Evolutionary conservation across 208 protist species (phyloP).

Genomic region (Trichomonas tenax): DNA sequence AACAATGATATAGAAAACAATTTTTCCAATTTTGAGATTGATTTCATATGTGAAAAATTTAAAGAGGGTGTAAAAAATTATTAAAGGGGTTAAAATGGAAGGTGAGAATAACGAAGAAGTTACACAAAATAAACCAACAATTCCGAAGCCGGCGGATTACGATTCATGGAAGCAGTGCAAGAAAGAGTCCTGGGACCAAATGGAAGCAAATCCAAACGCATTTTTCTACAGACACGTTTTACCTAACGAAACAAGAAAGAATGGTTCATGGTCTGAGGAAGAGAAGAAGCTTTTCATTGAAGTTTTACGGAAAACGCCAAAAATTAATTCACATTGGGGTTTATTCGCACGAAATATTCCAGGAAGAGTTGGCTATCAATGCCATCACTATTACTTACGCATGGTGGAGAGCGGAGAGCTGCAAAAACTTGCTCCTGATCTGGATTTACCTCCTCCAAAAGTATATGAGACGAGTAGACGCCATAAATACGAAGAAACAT

Average conservation of each 20-base stretch:
- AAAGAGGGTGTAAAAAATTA: no score
- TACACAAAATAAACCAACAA: background rate
- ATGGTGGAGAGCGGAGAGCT: background rate
- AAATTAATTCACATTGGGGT: background rate
- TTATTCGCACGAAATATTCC: background rate
- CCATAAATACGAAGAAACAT: background rate
- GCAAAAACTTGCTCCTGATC: background rate
- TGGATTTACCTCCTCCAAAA: background rate
- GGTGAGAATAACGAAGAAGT: background rate
- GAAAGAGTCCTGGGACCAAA: background rate
- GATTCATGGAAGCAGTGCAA: background rate
- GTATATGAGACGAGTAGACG: background rate
- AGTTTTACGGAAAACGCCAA: background rate
- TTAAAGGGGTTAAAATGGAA: no score
- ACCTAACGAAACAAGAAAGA: background rate
- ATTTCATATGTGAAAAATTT: no score
- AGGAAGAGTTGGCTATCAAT: background rate
- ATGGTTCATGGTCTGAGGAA: background rate
- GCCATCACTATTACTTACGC: background rate
- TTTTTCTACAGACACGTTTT: background rate
- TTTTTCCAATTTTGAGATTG: no score
- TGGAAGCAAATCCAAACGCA: background rate
- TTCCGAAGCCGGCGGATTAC: background rate
- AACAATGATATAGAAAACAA: no score
- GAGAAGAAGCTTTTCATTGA: background rate